Conservation (phyloP, 192 early-diverging fungal species). For the Entomortierella lignicola region DNA sequence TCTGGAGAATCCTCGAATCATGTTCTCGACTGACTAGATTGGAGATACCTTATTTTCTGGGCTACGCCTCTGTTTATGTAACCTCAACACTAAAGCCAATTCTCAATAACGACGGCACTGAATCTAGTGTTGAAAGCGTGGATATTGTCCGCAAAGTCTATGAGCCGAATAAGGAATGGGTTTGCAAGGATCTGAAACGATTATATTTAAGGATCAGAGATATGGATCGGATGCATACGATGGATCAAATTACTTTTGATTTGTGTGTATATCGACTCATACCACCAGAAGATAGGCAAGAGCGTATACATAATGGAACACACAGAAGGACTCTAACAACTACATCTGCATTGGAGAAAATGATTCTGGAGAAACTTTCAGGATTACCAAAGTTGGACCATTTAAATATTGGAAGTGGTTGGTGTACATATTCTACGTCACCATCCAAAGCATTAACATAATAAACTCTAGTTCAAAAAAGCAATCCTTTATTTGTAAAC, state of each 20-base stretch:
- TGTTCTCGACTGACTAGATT: conserved; percentile 16
- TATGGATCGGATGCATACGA: conserved; percentile 17
- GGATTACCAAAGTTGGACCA: conserved; percentile 16
- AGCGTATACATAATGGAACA: conserved; percentile 1
- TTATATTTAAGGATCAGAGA: conserved; percentile 27
- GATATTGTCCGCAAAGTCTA: not conserved
- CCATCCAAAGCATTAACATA: not conserved
- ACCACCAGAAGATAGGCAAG: conserved; percentile 14
- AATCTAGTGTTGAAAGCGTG: not conserved
- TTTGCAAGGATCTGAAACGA: conserved; percentile 21
- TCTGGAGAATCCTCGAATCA: conserved; percentile 32
- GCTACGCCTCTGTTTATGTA: not conserved
- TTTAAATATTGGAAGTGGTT: conserved; percentile 28
- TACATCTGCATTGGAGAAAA: conserved; percentile 11
- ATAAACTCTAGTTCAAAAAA: no score
- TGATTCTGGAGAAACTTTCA: conserved; percentile 25
- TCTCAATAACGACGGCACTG: not conserved
- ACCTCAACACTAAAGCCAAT: not conserved
- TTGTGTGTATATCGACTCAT: conserved; percentile 32
- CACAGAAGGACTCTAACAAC: not conserved
- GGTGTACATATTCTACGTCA: not conserved
- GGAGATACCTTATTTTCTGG: conserved; percentile 15
- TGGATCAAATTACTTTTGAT: conserved; percentile 37
- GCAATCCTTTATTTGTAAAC: no score
- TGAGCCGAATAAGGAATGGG: conserved; percentile 26